Percentiles rank a stretch among this genome's conserved stretches.
phyloP scores from a whole-genome alignment of 106 monocot genomes.

The Triglochin maritima region DNA sequence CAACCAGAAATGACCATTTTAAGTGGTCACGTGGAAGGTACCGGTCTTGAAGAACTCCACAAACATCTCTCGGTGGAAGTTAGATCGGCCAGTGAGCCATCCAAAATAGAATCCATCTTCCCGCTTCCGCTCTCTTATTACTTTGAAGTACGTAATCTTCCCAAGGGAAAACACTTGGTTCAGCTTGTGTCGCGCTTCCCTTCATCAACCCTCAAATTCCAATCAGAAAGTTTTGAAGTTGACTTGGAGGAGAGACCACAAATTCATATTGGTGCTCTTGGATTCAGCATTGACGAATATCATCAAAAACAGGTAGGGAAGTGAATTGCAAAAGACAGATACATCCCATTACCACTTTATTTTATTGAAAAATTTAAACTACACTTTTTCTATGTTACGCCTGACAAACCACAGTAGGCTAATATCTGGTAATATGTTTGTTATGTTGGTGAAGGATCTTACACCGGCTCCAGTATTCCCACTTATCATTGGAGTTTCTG shows the following conservation, averaged over 20 bases:
- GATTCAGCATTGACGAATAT: slow-evolving; percentile 46
- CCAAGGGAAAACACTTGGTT: slow-evolving; percentile 63
- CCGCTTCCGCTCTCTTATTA: slow-evolving; percentile 69
- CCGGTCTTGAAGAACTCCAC: slow-evolving; percentile 43
- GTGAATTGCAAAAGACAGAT: not conserved
- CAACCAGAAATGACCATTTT: slow-evolving; percentile 66
- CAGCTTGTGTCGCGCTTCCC: slow-evolving; percentile 54
- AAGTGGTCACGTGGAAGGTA: slow-evolving; percentile 81
- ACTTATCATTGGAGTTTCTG: slow-evolving; percentile 55
- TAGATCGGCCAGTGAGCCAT: slow-evolving; percentile 47
- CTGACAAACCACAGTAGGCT: not conserved
- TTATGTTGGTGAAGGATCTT: slow-evolving; percentile 47
- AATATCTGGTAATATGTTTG: not conserved
- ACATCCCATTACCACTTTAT: not conserved
- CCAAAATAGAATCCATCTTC: slow-evolving; percentile 45
- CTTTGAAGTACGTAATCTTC: slow-evolving; percentile 70
- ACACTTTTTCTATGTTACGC: not conserved
- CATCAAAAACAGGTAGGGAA: slow-evolving; percentile 65
- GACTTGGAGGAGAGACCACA: slow-evolving; percentile 65
- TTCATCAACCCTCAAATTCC: slow-evolving; percentile 40
- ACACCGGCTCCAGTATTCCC: slow-evolving; percentile 84
- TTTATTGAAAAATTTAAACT: not conserved
- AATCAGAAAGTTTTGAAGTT: slow-evolving; percentile 77
- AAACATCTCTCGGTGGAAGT: slow-evolving; percentile 79
- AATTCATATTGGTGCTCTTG: slow-evolving; percentile 71